A percentile compares a stretch with the other conserved stretches of the same genome.
Evolutionary conservation across 371 early-diverging fungal genomes (phyloP).

Genomic region (Lichtheimia ramosa): DNA sequence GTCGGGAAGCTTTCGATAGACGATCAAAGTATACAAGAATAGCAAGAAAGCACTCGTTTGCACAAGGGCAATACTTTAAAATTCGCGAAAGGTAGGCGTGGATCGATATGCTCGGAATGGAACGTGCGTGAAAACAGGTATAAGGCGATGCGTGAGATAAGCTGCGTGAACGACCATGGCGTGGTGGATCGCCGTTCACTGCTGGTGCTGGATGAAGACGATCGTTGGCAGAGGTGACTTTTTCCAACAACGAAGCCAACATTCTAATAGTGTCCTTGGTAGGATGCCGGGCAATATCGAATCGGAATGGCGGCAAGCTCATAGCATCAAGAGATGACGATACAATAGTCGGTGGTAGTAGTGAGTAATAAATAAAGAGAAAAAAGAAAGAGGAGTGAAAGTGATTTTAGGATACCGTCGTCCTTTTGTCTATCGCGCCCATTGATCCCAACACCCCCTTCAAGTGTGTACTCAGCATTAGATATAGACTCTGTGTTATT

Average conservation of each 20-base stretch:
- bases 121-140: slow-evolving; percentile 83
- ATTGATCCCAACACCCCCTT: no score
- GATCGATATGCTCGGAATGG: slow-evolving; percentile 86
- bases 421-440: no score
- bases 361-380: not conserved
- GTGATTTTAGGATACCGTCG: not conserved
- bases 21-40: slow-evolving; percentile 84
- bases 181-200: slow-evolving; percentile 23
- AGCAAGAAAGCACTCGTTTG: slow-evolving; percentile 84
- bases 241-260: slow-evolving; percentile 59
- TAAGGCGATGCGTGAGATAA: slow-evolving; percentile 24
- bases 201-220: slow-evolving; percentile 24
- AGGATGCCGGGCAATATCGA: slow-evolving; percentile 60
- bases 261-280: slow-evolving; percentile 68
- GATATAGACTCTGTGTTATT: no score
- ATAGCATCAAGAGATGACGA: slow-evolving; percentile 9
- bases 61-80: slow-evolving; percentile 88
- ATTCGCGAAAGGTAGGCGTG: slow-evolving; percentile 82
- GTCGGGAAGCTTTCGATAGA: slow-evolving; percentile 51
- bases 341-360: not conserved
- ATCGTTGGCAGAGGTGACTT: slow-evolving; percentile 59
- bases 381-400: not conserved
- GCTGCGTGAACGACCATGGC: slow-evolving; percentile 18
- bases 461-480: no score
- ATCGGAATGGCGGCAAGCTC: slow-evolving; percentile 12